Conservation (phyloP, 2,329 filamentous ascomycete species). For the Paracoccidioides lutzii region DNA sequence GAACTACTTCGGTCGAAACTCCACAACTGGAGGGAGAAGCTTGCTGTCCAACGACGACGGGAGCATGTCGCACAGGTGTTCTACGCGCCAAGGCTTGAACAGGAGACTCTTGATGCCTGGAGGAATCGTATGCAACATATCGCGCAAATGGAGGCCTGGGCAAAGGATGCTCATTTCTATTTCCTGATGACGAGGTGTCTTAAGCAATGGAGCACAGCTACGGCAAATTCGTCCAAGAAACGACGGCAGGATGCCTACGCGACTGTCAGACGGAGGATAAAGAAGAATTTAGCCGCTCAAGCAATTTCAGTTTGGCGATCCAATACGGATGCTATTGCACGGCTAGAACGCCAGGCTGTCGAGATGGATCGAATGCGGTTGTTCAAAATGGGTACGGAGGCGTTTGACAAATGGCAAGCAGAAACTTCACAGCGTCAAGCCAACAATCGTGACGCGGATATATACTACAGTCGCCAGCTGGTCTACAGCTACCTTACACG, state of each 20-base stretch:
- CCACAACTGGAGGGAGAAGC: conserved; percentile 25
- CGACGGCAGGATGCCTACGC: conserved; percentile 45
- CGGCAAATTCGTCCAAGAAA: conserved; percentile 37
- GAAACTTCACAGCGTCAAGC: conserved; percentile 24
- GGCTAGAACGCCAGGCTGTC: conserved; percentile 29
- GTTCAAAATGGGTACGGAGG: conserved; percentile 20
- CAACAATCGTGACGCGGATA: conserved; percentile 26
- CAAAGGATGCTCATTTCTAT: conserved; percentile 44
- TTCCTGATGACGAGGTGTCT: conserved; percentile 39
- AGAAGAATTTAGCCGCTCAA: conserved; percentile 40
- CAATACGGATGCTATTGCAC: conserved; percentile 20
- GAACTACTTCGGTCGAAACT: conserved; percentile 26
- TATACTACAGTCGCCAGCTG: conserved; percentile 26
- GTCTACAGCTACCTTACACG: conserved; percentile 26
- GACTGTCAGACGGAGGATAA: conserved; percentile 39
- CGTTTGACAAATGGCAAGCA: conserved; percentile 34
- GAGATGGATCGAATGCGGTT: conserved; percentile 24
- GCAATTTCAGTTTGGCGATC: conserved; percentile 29
- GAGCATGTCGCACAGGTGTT: conserved; percentile 32
- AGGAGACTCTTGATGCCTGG: conserved; percentile 31
- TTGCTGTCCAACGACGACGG: conserved; percentile 28
- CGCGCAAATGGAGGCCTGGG: conserved; percentile 39
- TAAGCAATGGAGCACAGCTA: conserved; percentile 40
- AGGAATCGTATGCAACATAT: conserved; percentile 28
- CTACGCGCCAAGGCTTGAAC: conserved; percentile 29